phyloP scores from a whole-genome alignment of 2,329 filamentous ascomycete species.

The Talaromyces islandicus region DNA sequence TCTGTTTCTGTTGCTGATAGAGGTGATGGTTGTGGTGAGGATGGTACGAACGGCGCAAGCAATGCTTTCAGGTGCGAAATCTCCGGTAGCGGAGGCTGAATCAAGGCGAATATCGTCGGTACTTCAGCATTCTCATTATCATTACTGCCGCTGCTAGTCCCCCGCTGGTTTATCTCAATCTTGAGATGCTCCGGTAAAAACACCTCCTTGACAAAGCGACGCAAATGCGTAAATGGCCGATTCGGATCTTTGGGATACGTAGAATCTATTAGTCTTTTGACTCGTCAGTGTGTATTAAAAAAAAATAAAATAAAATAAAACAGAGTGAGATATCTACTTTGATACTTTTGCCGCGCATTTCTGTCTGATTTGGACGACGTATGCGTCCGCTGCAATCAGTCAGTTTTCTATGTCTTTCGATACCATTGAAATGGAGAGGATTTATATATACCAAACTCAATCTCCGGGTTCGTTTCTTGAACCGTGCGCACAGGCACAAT shows the following conservation, averaged over 20 bases:
- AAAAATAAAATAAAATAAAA: not conserved
- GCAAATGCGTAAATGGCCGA: slow-evolving; percentile 30
- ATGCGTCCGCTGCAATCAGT: slow-evolving; percentile 31
- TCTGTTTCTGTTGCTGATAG: not conserved
- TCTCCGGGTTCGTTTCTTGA: slow-evolving; percentile 35
- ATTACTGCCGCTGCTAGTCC: not conserved
- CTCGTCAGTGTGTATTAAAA: not conserved
- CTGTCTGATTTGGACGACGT: slow-evolving; percentile 39
- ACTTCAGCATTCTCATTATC: not conserved
- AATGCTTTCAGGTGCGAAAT: slow-evolving; percentile 26
- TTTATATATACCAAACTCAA: slow-evolving; percentile 35
- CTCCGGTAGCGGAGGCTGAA: slow-evolving; percentile 36
- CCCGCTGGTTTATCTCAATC: not conserved
- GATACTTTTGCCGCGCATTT: slow-evolving; percentile 39
- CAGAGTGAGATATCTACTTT: slow-evolving; percentile 25
- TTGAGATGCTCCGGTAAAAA: slow-evolving; percentile 26
- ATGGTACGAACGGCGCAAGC: slow-evolving; percentile 31
- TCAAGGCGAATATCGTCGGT: slow-evolving; percentile 36
- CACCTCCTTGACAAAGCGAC: slow-evolving; percentile 34
- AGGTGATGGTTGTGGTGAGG: not conserved
- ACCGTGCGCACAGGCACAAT: slow-evolving; percentile 38
- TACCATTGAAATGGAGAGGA: too few species aligned
- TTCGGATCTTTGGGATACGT: slow-evolving; percentile 29
- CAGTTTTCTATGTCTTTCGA: not conserved
- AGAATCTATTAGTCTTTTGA: slow-evolving; percentile 32